A percentile compares a stretch with the other conserved stretches of the same genome.
These are phyloP conservation scores for Brassica incana DNA, from an alignment of 345 rosid genomes.

Conservation along the genomic window DNA sequence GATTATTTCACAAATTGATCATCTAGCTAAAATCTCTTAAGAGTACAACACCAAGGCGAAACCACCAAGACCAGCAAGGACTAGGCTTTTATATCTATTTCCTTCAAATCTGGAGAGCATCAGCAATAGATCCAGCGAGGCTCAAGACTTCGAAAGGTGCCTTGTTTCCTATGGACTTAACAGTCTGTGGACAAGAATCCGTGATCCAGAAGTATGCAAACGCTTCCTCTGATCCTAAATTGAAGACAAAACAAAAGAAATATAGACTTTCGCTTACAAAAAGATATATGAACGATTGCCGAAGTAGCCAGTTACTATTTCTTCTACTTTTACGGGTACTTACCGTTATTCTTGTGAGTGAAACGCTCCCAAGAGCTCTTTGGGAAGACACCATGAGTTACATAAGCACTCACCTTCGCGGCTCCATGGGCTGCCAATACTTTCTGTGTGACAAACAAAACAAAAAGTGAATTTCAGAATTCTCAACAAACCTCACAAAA, in stretches of 20 bases:
- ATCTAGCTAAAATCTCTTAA: conserved; percentile 17
- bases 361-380: conserved; percentile 91
- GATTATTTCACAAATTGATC: conserved; percentile 23
- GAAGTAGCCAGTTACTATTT: neutral
- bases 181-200: conserved; percentile 91
- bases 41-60: conserved; percentile 21
- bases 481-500: neutral
- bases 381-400: conserved; percentile 98
- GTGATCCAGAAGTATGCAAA: conserved; percentile 94
- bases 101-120: conserved; percentile 76
- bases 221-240: conserved; percentile 52
- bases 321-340: neutral
- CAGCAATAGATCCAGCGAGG: conserved; percentile 89
- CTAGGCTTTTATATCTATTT: neutral
- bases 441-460: conserved; percentile 56
- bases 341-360: conserved; percentile 60
- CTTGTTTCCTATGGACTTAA: conserved; percentile 65
- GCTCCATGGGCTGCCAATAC: conserved; percentile 92
- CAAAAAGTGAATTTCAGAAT: neutral
- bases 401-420: conserved; percentile 90
- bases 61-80: conserved; percentile 4
- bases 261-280: neutral
- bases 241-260: neutral
- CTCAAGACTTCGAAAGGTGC: conserved; percentile 90
- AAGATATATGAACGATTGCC: neutral